Evolutionary conservation across 2,329 filamentous ascomycete genomes (phyloP), one percentile per base, ranked within the genome.

Genomic region (Arthrobotrys entomopaga): DNA sequence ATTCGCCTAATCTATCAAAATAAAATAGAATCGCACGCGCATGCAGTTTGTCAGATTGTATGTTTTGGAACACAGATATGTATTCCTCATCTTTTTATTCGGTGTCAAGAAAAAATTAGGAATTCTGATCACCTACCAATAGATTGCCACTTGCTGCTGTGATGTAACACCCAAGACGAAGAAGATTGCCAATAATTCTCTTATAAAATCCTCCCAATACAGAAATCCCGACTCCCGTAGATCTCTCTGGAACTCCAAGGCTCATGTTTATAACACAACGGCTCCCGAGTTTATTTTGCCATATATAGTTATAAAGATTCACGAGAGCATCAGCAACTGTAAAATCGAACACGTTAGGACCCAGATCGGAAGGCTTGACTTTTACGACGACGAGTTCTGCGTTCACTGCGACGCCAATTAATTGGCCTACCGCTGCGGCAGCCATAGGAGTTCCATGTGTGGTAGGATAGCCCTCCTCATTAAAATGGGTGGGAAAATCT

Each of bases 201-300:
- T 13, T 15, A n/a, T 15, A 15, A 46, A 46, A n/a, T 8, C 5
- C 15, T 46, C 16, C 42, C 6, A 46, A 6, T 7, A 5, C 4
- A 13, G 11, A 46, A 34, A 34, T 34, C 5, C 29, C 29, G 6
- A 34, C 29, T 34, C 1, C 1, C 10, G 2, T 6, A 46, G 15
- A 5, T 1, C n/a, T 13, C 1, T 46, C 42, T 6, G 8, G 1
- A 2, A 3, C 11, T 2, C 50, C 50, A 53, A 34, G 15, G 11
- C 22, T 29, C 24, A 53, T 53, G 16, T 53, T 53, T n/a, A 53
- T 53, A n/a, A 53, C 24, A 16, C 50, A 53, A n/a, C 42, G 42
- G 3, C 53, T 53, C 46, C 43, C 16, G 15, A 34, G 22, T 15
- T n/a, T n/a, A 3, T 43, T 38, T 10, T 52, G 34, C 22, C 34